Conservation (phyloP, 495 filamentous ascomycete species). For the Penicillium soppii region DNA sequence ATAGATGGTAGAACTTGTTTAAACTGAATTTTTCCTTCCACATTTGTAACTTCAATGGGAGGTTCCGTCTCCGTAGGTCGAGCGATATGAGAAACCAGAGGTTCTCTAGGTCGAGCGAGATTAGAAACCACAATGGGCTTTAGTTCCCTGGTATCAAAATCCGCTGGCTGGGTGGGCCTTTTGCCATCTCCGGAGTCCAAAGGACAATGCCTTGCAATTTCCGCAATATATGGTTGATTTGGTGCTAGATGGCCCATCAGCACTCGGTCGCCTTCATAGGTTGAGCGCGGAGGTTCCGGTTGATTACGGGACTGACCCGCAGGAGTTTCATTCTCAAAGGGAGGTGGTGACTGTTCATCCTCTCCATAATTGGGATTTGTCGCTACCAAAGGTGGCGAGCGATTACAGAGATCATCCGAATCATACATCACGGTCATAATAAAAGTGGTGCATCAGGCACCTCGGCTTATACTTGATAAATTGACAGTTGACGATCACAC, state of each 20-base stretch:
- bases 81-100: no score
- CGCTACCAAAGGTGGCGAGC: constrained; percentile 30
- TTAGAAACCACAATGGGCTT: not conserved
- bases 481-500: constrained; percentile 5
- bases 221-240: constrained; percentile 46
- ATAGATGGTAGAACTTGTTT: not conserved
- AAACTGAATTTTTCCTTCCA: not conserved
- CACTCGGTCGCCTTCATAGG: constrained; percentile 43
- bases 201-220: constrained; percentile 20
- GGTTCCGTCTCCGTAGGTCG: not conserved
- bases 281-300: constrained; percentile 30
- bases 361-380: constrained; percentile 21
- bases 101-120: no score
- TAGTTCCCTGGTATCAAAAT: not conserved
- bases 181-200: constrained; percentile 14
- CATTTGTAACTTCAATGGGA: not conserved
- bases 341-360: constrained; percentile 25
- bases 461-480: constrained; percentile 11
- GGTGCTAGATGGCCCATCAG: constrained; percentile 48
- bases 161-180: not conserved
- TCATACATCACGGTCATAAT: constrained; percentile 48
- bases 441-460: constrained; percentile 38
- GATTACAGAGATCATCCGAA: constrained; percentile 41
- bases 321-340: constrained; percentile 24
- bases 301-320: constrained; percentile 35